These are phyloP conservation scores for Solanum megistacrolobum DNA, from an alignment of 257 asterid species.

Conservation along the genomic window DNA sequence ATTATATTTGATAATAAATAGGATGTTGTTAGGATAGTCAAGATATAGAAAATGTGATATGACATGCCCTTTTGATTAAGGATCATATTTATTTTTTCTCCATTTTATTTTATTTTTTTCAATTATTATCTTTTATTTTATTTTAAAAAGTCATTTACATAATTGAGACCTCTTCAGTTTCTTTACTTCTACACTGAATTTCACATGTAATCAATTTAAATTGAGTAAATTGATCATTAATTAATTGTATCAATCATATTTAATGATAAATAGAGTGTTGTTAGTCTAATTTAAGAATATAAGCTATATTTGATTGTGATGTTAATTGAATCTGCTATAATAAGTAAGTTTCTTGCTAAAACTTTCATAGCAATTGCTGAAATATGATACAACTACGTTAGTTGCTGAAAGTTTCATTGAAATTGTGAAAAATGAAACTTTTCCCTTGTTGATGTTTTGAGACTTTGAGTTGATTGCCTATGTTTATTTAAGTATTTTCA, in stretches of 20 bases:
- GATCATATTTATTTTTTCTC: background rate
- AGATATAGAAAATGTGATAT: background rate
- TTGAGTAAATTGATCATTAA: background rate
- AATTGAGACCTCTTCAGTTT: background rate
- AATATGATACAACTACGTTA: background rate
- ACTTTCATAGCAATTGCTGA: background rate
- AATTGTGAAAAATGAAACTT: background rate
- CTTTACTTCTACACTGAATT: background rate
- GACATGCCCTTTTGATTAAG: background rate
- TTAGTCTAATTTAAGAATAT: background rate
- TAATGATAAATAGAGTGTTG: background rate
- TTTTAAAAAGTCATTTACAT: background rate
- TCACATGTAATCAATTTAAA: background rate
- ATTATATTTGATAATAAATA: background rate
- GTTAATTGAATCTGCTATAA: background rate
- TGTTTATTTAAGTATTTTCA: background rate
- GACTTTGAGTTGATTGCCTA: background rate
- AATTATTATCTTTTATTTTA: background rate
- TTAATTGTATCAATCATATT: background rate
- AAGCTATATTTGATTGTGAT: background rate
- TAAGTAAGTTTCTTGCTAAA: background rate
- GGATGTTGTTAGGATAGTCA: background rate
- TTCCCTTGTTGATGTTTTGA: background rate
- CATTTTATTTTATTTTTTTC: background rate
- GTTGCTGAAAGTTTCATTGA: background rate